Percentiles rank a stretch among this genome's conserved stretches.
Evolutionary conservation across 768 basidiomycete genomes (phyloP).

Genomic region (Paxillus involutus): DNA sequence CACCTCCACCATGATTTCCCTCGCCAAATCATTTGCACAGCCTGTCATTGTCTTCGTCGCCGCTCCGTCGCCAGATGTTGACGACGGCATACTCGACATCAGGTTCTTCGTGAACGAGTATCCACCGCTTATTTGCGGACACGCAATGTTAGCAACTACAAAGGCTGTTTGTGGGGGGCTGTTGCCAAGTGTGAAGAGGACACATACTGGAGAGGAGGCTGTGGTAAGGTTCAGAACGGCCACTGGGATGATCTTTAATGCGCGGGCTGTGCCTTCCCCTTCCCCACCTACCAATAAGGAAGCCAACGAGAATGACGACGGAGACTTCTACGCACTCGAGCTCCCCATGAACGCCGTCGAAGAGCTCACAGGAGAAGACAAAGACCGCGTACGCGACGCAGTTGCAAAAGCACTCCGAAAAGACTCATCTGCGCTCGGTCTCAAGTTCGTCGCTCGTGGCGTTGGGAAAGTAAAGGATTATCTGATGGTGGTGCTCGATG

Average conservation of each 20-base stretch:
- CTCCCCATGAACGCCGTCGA: slow-evolving; percentile 31
- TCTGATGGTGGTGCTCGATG: slow-evolving; percentile 44
- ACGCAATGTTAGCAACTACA: slow-evolving; percentile 45
- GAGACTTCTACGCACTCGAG: slow-evolving; percentile 33
- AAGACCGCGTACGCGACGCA: slow-evolving; percentile 26
- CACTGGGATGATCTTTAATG: slow-evolving; percentile 28
- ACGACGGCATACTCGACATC: slow-evolving; percentile 33
- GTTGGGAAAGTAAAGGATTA: slow-evolving; percentile 32
- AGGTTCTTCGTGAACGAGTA: slow-evolving; percentile 38
- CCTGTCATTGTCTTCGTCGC: slow-evolving; percentile 41
- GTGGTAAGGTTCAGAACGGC: slow-evolving; percentile 29
- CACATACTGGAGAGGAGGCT: slow-evolving; percentile 5
- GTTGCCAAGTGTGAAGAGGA: slow-evolving; percentile 24
- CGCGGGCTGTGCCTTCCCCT: neutral
- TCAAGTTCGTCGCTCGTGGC: slow-evolving; percentile 40
- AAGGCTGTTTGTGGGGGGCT: slow-evolving; percentile 31
- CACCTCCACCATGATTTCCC: slow-evolving; percentile 16
- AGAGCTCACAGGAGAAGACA: slow-evolving; percentile 31
- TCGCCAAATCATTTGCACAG: slow-evolving; percentile 46
- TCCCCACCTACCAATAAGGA: neutral
- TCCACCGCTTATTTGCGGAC: slow-evolving; percentile 42
- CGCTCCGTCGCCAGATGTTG: slow-evolving; percentile 19
- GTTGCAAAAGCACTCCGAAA: slow-evolving; percentile 39
- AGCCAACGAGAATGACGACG: neutral
- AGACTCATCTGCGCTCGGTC: slow-evolving; percentile 23